A percentile compares a stretch with the other conserved stretches of the same genome.
phyloP scores from a whole-genome alignment of 2,329 filamentous ascomycete species.

The Penicillium sp. region DNA sequence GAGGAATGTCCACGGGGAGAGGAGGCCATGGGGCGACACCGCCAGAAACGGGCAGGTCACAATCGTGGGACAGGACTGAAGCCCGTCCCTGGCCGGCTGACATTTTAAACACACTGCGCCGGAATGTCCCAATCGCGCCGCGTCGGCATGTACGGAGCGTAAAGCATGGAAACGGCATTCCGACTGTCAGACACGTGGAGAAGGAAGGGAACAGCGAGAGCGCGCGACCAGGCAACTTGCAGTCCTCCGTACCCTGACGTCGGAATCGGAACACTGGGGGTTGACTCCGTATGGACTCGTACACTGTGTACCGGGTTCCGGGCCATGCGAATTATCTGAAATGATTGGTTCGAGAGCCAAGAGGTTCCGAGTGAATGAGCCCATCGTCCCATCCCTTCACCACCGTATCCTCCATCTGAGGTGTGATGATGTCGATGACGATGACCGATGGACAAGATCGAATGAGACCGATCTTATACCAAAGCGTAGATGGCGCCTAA shows the following conservation, averaged over 20 bases:
- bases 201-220: background rate
- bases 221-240: too few relatives aligned
- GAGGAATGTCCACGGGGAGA: background rate
- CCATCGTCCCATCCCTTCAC: too few relatives aligned
- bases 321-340: conserved; percentile 2
- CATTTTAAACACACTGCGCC: background rate
- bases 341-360: background rate
- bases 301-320: too few relatives aligned
- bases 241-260: background rate
- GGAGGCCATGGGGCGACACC: background rate
- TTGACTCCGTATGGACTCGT: background rate
- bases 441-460: too few relatives aligned
- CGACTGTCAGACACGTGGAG: conserved; percentile 22
- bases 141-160: conserved; percentile 7
- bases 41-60: background rate
- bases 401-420: too few relatives aligned
- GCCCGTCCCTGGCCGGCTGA: background rate
- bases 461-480: too few relatives aligned
- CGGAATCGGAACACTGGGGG: background rate
- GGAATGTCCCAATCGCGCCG: conserved; percentile 8
- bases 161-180: conserved; percentile 13
- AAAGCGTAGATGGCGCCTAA: too few relatives aligned
- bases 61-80: background rate
- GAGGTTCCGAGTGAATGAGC: background rate
- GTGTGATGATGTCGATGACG: too few relatives aligned